Conservation (phyloP, 495 filamentous ascomycete species). For the Oidiodendron maius region DNA sequence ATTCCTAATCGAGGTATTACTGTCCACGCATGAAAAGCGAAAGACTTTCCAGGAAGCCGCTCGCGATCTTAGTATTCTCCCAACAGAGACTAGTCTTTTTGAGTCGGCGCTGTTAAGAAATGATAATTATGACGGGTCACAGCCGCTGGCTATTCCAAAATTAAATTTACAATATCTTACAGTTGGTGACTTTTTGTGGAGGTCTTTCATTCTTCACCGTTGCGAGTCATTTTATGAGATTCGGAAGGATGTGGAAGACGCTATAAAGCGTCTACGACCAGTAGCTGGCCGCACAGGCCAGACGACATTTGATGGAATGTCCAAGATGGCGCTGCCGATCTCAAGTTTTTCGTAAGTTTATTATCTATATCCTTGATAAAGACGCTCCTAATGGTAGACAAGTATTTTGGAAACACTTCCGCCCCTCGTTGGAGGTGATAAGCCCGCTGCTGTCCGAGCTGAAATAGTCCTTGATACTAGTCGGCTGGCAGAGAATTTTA, state of each 20-base stretch:
- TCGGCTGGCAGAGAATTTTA: constrained; percentile 63
- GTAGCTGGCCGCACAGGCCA: constrained; percentile 53
- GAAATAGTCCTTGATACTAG: constrained; percentile 88
- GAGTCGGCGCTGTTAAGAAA: constrained; percentile 78
- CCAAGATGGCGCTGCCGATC: constrained; percentile 86
- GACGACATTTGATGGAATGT: constrained; percentile 76
- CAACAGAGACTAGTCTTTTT: constrained; percentile 82
- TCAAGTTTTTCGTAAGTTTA: constrained; percentile 59
- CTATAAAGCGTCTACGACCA: constrained; percentile 73
- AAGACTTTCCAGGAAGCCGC: constrained; percentile 79
- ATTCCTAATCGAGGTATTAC: constrained; percentile 69
- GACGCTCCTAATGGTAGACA: constrained; percentile 21
- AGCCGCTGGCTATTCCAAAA: constrained; percentile 87
- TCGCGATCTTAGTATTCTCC: constrained; percentile 63
- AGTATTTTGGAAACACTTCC: constrained; percentile 77
- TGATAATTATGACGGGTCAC: constrained; percentile 83
- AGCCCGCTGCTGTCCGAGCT: constrained; percentile 78
- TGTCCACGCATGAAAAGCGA: constrained; percentile 72
- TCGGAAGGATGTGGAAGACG: constrained; percentile 79
- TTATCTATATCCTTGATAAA: not conserved
- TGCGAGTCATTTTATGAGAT: constrained; percentile 94
- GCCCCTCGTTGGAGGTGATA: constrained; percentile 75
- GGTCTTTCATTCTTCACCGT: constrained; percentile 81
- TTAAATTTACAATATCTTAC: constrained; percentile 94
- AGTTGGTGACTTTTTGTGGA: constrained; percentile 92